These are phyloP conservation scores for Trichoderma endophyticum DNA, from an alignment of 2,329 filamentous ascomycete species.

Conservation along the genomic window DNA sequence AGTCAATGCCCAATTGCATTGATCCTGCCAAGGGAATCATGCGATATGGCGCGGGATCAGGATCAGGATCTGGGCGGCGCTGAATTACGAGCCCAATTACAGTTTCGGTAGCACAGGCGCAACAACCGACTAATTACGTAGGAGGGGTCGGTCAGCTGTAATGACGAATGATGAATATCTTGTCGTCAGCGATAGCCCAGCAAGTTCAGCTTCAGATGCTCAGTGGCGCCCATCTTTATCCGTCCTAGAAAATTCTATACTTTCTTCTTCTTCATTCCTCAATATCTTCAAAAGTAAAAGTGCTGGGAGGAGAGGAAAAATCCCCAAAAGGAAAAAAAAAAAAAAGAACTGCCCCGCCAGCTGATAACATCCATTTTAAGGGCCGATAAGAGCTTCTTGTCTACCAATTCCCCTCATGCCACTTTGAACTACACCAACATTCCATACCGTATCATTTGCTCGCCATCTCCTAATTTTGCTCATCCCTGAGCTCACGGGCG, in stretches of 20 bases:
- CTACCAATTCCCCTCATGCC: slow-evolving; percentile 15
- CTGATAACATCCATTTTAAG: slow-evolving; percentile 12
- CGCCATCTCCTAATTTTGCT: slow-evolving; percentile 9
- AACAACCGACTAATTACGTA: slow-evolving; percentile 5
- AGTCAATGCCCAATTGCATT: neutral
- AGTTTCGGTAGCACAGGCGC: neutral
- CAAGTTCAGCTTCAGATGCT: neutral
- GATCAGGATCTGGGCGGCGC: neutral
- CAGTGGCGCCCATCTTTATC: neutral
- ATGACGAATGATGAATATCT: slow-evolving; percentile 9
- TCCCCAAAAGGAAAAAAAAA: neutral
- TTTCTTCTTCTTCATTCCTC: neutral
- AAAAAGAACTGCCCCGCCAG: slow-evolving; percentile 18
- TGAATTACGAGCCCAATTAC: neutral
- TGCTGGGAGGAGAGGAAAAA: neutral
- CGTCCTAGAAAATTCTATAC: neutral
- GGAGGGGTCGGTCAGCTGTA: slow-evolving; percentile 8
- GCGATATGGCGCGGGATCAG: neutral
- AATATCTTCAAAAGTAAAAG: neutral
- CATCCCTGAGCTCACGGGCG: slow-evolving; percentile 10
- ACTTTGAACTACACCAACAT: slow-evolving; percentile 10
- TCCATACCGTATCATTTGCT: neutral
- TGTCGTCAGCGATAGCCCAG: neutral
- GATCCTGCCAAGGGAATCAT: neutral
- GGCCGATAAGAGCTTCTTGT: slow-evolving; percentile 21